Percentiles rank a stretch among this genome's conserved stretches.
Conservation (phyloP, 257 asterid species). For the Jacaranda copaia region DNA sequence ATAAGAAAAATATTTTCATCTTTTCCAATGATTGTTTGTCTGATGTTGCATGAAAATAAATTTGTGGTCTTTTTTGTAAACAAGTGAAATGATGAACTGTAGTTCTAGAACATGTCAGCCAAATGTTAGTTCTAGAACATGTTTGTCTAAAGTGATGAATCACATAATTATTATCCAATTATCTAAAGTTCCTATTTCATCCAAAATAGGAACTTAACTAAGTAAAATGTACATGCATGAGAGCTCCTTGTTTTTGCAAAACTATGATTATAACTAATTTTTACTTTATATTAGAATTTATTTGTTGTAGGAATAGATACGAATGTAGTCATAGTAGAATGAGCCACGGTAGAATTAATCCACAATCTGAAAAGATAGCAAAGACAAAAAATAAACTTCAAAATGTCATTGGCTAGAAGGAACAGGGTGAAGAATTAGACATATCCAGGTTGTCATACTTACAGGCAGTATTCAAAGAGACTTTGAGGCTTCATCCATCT, state of each 20-base stretch:
- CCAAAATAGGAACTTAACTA: too few relatives aligned
- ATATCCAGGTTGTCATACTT: conserved; percentile 28
- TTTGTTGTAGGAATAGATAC: conserved; percentile 40
- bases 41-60: too few relatives aligned
- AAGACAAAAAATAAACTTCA: conserved; percentile 36
- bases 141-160: too few relatives aligned
- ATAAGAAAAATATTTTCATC: too few relatives aligned
- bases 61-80: too few relatives aligned
- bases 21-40: too few relatives aligned
- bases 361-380: conserved; percentile 31
- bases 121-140: too few relatives aligned
- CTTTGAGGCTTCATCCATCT: conserved; percentile 30
- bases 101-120: too few relatives aligned
- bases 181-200: background rate
- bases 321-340: conserved; percentile 34
- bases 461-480: conserved; percentile 32
- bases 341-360: conserved; percentile 44
- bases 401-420: background rate
- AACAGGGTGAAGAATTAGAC: conserved; percentile 29
- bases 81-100: too few relatives aligned
- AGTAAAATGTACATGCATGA: too few relatives aligned
- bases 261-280: background rate
- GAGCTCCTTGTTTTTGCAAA: too few relatives aligned
- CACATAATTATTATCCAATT: background rate
- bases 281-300: conserved; percentile 34